phyloP scores from a whole-genome alignment of 352 stramenopile species.

The Ochromonadaceae sp. region DNA sequence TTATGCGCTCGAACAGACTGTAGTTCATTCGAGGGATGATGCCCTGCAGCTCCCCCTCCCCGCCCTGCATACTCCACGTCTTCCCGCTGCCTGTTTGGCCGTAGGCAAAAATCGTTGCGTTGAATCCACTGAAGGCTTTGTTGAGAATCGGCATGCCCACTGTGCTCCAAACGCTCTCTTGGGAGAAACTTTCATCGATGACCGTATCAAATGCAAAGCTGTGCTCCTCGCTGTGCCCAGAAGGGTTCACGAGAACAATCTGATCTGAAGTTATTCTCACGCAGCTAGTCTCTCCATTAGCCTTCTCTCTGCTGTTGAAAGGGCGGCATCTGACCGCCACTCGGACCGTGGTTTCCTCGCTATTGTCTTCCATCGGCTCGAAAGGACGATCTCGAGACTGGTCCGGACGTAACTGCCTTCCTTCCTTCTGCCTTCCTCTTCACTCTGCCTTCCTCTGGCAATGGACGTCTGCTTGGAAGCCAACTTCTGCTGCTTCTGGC shows the following conservation, averaged over 20 bases:
- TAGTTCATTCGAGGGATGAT: constrained; percentile 71
- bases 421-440: no score
- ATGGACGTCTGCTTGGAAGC: no score
- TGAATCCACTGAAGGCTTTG: constrained; percentile 47
- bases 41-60: constrained; percentile 40
- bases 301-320: constrained; percentile 12
- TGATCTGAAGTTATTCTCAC: background rate
- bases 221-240: background rate
- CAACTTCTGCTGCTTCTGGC: no score
- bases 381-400: no score
- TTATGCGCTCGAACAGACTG: constrained; percentile 58
- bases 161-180: constrained; percentile 20
- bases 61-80: constrained; percentile 64
- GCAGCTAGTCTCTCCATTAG: background rate
- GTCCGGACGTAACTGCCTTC: no score
- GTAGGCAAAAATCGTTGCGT: constrained; percentile 57
- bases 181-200: constrained; percentile 4
- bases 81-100: constrained; percentile 51
- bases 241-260: background rate
- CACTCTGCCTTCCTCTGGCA: no score
- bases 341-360: no score
- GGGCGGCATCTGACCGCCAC: constrained; percentile 14
- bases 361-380: no score
- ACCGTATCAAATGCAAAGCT: constrained; percentile 11
- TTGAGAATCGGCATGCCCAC: constrained; percentile 31